Conservation (phyloP, 768 basidiomycete genomes). For the Gelatoporia subvermispora region DNA sequence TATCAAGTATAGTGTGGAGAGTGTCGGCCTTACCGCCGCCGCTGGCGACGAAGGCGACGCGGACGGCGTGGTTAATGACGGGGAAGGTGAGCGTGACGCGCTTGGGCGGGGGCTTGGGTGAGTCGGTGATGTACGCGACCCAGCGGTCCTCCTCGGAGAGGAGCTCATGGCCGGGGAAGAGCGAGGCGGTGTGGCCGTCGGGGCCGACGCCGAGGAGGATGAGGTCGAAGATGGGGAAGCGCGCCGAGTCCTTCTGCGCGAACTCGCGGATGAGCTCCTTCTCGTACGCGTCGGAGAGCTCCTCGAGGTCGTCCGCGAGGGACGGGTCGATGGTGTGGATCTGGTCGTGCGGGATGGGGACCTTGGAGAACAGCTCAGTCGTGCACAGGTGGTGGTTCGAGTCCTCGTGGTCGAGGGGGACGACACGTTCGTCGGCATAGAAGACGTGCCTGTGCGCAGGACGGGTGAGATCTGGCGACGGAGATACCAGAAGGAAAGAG, state of each 20-base stretch:
- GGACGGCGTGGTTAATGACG: constrained; percentile 84
- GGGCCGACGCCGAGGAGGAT: constrained; percentile 95
- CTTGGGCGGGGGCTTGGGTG: constrained; percentile 87
- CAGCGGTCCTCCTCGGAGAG: constrained; percentile 86
- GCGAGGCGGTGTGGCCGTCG: constrained; percentile 96
- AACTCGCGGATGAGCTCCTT: constrained; percentile 84
- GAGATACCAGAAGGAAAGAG: neutral
- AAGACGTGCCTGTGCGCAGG: constrained; percentile 78
- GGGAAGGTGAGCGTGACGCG: constrained; percentile 91
- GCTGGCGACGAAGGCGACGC: constrained; percentile 84
- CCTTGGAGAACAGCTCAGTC: constrained; percentile 72
- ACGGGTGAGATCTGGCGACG: constrained; percentile 1
- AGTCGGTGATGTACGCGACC: constrained; percentile 91
- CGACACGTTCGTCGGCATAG: constrained; percentile 94
- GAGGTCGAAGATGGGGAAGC: constrained; percentile 97
- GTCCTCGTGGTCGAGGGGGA: constrained; percentile 88
- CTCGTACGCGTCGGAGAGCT: constrained; percentile 78
- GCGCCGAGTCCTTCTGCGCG: constrained; percentile 87
- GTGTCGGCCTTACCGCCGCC: constrained; percentile 81
- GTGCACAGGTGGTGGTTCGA: constrained; percentile 84
- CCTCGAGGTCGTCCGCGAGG: constrained; percentile 69
- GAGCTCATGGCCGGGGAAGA: constrained; percentile 91
- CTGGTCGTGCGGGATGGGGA: constrained; percentile 69
- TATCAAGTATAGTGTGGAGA: constrained; percentile 69
- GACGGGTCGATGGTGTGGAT: constrained; percentile 79